Evolutionary conservation across 257 asterid genomes (phyloP), one percentile per base, ranked within the genome.

Genomic region (Agastache rugosa): DNA sequence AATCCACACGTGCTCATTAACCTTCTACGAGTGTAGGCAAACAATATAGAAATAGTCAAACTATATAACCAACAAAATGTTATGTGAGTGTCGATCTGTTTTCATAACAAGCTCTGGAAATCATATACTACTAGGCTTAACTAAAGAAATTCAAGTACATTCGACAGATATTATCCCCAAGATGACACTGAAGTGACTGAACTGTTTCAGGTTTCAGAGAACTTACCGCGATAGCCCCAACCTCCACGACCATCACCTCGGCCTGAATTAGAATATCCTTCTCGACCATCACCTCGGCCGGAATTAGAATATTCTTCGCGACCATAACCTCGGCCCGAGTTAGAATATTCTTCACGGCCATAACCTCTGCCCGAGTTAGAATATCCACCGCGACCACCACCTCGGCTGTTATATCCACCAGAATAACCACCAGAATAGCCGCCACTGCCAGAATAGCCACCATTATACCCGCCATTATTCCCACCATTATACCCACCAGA

Each of bases 141-240:
- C 22, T 19, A 39, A 20, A 11, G 12, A 20, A 34, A 1, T 53
- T 20, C 29, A 19, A 31, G 53, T 19, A 44, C 58, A 67, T 41
- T 31, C 11, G 25, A 66, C 12, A 19, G 4, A 12, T 55, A 69
- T 11, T 19, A n/a, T 19, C 8, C 14, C 7, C 8, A 29, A 48
- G 19, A 31, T 2, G 3, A 11, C 22, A 8, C 8, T 34, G 44
- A 53, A 50, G 1, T 23, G 39, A 5, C 17, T 22, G 23, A 53
- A 39, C 9, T 37, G 22, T 48, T 16, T 19, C 6, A 0, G 11
- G 59, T 22, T 48, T 17, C 12, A 29, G 48, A 70, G 58, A 48
- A 63, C 17, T 69, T 19, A 87, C 98, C 97, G 8, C 83, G 93
- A 79, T 88, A 82, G 17, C 89, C 87, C 85, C 87, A 85, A 42